Base-by-base conservation (phyloP, 2,329 filamentous ascomycete genomes). In the Microdochium paspali region DNA sequence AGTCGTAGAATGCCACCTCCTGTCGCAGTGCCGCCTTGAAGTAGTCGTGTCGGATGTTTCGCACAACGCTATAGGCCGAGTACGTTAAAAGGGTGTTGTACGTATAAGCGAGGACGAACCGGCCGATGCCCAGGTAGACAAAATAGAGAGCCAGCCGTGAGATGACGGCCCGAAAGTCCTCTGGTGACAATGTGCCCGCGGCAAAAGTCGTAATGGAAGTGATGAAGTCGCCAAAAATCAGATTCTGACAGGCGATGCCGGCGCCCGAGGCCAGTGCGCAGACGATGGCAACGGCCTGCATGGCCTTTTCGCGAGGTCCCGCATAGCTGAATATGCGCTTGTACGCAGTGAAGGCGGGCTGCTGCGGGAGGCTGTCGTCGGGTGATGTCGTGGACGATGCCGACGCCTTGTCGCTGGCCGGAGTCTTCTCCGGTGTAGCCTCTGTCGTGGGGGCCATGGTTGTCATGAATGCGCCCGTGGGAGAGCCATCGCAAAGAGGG, bases 51-150 rank as follows among this genome's bases (percentile, higher is more conserved):
- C 72, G 54, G 31, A 58, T 49, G 21, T 52, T 63, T 44, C 68
- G 66, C 2, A 68, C 71, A 0, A 67, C 69, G 5, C 69, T 58
- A 24, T 67, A 66, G 2, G 70, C 71, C 1, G 69, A 61, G 21
- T 73, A 65, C 9, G 66, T 71, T n/a, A 72, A 56, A 30, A 53
- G 52, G n/a, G 56, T 56, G 13, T 56, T 57, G 45, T 58, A 66
- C 51, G 39, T 45, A 46, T 60, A 60, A 25, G 47, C 53, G 9
- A 49, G 20, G 10, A 47, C 49, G 31, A 58, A 45, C 0, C 54
- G 51, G 12, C 44, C 58, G 15, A 59, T 51, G 25, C 54, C 58
- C 9, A 60, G 56, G 44, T 58, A 58, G n/a, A 60, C 53, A 42
- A 58, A 59, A 47, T 59, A 58, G 9, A 59, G 53, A n/a, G 54